phyloP scores from a whole-genome alignment of 306 rosid genomes.

The barrel medic (Medicago truncatula) region DNA sequence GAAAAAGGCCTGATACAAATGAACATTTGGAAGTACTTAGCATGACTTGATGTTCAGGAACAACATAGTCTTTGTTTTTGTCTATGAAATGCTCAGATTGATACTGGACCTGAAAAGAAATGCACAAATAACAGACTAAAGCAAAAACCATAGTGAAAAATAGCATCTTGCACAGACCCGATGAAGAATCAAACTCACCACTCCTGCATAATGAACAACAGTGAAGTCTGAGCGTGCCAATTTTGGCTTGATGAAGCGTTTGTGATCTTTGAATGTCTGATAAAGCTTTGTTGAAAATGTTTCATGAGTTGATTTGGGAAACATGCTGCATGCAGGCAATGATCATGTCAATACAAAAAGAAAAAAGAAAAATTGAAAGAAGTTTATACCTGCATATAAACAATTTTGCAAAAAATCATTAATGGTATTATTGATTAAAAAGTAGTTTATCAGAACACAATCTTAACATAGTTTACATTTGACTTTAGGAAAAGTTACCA shows the following conservation, averaged over 20 bases:
- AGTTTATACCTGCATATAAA: slow-evolving; percentile 15
- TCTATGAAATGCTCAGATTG: slow-evolving; percentile 88
- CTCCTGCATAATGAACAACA: slow-evolving; percentile 90
- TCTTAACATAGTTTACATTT: slow-evolving; percentile 3
- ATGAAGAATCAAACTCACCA: slow-evolving; percentile 59
- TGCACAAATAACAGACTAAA: slow-evolving; percentile 39
- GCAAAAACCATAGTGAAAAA: slow-evolving; percentile 26
- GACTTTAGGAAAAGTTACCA: not conserved
- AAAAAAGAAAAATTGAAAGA: not conserved
- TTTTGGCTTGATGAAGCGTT: slow-evolving; percentile 93
- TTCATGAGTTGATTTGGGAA: slow-evolving; percentile 93
- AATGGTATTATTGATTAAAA: no score
- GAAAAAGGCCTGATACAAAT: slow-evolving; percentile 82
- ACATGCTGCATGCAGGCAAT: slow-evolving; percentile 67
- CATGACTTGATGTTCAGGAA: slow-evolving; percentile 93
- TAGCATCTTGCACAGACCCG: slow-evolving; percentile 29
- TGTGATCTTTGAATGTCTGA: slow-evolving; percentile 85
- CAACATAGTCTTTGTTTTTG: slow-evolving; percentile 95
- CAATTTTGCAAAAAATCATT: slow-evolving; percentile 42
- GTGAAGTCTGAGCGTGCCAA: slow-evolving; percentile 84
- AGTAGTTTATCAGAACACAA: slow-evolving; percentile 43
- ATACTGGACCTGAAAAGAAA: slow-evolving; percentile 80
- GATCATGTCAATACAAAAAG: slow-evolving; percentile 27
- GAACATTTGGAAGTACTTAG: slow-evolving; percentile 81
- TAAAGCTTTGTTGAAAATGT: slow-evolving; percentile 88